Evolutionary conservation across 148 eudicot genomes (phyloP).

Genomic region (Dysphania ambrosioides): DNA sequence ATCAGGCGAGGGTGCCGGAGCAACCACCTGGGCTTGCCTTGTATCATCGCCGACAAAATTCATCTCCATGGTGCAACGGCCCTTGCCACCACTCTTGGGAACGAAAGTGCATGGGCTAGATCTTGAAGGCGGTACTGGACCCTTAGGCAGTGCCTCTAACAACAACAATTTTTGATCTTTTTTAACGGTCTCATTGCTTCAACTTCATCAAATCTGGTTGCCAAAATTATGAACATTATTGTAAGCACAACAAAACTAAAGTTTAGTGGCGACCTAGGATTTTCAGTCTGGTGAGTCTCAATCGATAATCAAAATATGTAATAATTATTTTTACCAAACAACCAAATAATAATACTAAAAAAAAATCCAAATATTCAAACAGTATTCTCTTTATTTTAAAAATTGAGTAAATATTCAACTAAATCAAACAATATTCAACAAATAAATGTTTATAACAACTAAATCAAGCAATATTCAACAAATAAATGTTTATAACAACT

Average conservation of each 20-base stretch:
- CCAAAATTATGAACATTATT: not conserved
- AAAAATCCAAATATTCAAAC: no score
- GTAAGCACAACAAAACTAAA: not conserved
- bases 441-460: no score
- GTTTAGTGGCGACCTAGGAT: no score
- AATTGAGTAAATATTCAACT: no score
- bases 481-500: no score
- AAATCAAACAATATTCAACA: no score
- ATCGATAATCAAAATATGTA: no score
- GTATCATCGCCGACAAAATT: slow-evolving; percentile 1
- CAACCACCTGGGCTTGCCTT: not conserved
- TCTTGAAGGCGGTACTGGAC: slow-evolving; percentile 6
- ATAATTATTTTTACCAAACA: no score
- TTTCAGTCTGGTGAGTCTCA: no score
- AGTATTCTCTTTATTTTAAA: no score
- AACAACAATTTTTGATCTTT: slow-evolving; percentile 19
- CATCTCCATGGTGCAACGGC: slow-evolving; percentile 25
- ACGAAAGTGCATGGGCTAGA: slow-evolving; percentile 33
- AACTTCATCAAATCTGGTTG: slow-evolving; percentile 13
- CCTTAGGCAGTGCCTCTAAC: slow-evolving; percentile 30
- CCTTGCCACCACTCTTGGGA: slow-evolving; percentile 28
- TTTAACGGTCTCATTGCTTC: slow-evolving; percentile 29
- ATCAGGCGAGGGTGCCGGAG: slow-evolving; percentile 3
- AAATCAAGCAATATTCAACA: no score
- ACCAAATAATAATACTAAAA: no score